Evolutionary conservation across 2,329 filamentous ascomycete genomes (phyloP).

Genomic region (Ascomycota sp.): DNA sequence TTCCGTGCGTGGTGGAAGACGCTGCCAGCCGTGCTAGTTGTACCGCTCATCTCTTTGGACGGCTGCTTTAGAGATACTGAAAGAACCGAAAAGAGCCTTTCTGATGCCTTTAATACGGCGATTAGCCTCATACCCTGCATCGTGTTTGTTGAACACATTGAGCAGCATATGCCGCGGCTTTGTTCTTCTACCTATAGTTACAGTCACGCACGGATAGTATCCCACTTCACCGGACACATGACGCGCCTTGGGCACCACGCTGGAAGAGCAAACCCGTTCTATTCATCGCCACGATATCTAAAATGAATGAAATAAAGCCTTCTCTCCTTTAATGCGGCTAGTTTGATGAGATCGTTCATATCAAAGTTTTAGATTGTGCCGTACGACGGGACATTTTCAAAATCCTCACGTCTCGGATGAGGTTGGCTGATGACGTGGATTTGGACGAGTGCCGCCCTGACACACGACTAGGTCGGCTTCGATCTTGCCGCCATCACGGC

Average conservation of each 20-base stretch:
- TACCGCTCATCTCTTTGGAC: slow-evolving; percentile 43
- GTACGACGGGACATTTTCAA: slow-evolving; percentile 59
- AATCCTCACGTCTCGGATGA: slow-evolving; percentile 44
- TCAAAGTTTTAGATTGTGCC: slow-evolving; percentile 63
- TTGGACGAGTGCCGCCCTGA: slow-evolving; percentile 51
- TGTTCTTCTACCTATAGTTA: slow-evolving; percentile 64
- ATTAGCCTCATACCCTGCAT: slow-evolving; percentile 69
- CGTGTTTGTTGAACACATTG: slow-evolving; percentile 79
- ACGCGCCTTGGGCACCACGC: slow-evolving; percentile 47
- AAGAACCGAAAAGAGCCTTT: slow-evolving; percentile 16
- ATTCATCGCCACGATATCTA: slow-evolving; percentile 76
- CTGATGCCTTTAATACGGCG: slow-evolving; percentile 45
- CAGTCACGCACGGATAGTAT: slow-evolving; percentile 72
- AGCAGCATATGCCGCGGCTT: slow-evolving; percentile 55
- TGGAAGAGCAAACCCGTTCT: slow-evolving; percentile 58
- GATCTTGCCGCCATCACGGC: slow-evolving; percentile 50
- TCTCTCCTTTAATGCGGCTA: slow-evolving; percentile 49
- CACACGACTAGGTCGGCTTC: slow-evolving; percentile 79
- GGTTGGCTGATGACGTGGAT: slow-evolving; percentile 46
- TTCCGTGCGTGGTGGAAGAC: too few relatives aligned
- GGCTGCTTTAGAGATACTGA: slow-evolving; percentile 17
- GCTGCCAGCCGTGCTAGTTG: slow-evolving; percentile 46
- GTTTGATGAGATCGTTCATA: slow-evolving; percentile 67
- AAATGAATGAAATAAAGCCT: slow-evolving; percentile 67
- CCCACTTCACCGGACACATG: slow-evolving; percentile 70